Percentiles rank a stretch among this genome's conserved stretches.
phyloP scores from a whole-genome alignment of 2,329 filamentous ascomycete genomes.

The Rutstroemia sp. region DNA sequence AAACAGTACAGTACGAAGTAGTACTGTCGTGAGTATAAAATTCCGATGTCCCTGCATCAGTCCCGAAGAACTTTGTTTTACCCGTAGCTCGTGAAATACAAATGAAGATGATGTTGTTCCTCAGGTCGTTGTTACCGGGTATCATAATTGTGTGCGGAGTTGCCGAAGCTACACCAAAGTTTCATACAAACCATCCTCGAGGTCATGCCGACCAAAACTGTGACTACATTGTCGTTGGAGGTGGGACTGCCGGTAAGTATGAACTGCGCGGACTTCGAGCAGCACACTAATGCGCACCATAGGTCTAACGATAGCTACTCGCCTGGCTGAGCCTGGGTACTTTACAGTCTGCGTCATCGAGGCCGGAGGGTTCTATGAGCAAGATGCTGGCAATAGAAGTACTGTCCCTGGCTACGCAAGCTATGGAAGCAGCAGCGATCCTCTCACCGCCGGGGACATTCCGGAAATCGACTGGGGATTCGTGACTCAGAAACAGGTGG shows the following conservation, averaged over 20 bases:
- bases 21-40: too few species aligned
- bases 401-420: neutral
- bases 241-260: neutral
- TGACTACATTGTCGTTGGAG: slow-evolving; percentile 6
- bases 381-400: neutral
- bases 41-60: too few species aligned
- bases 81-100: neutral
- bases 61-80: too few species aligned
- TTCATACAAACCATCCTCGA: neutral
- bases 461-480: slow-evolving; percentile 9
- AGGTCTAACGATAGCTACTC: slow-evolving; percentile 11
- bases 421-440: neutral
- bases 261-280: neutral
- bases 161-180: neutral
- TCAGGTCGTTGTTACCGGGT: neutral
- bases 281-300: neutral
- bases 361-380: neutral
- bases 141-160: too few species aligned
- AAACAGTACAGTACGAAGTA: too few species aligned
- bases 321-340: neutral
- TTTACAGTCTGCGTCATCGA: neutral
- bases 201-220: neutral
- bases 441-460: neutral
- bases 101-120: neutral
- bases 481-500: neutral